Base-by-base conservation (phyloP, 495 filamentous ascomycete species). In the Penicillium riverlandense region DNA sequence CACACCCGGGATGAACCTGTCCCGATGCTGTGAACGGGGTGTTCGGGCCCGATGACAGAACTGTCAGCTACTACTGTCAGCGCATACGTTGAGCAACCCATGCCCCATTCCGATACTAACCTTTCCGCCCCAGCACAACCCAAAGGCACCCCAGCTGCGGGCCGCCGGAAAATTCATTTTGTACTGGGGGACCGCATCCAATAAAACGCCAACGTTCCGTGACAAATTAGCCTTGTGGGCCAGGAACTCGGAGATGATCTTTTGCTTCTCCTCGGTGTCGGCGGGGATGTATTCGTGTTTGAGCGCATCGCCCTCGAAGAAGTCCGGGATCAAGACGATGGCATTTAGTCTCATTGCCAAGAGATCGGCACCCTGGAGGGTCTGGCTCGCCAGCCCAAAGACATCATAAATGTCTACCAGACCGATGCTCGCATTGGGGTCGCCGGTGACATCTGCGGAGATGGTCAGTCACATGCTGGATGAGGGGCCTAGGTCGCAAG, bases 301-400 rank as follows among this genome's bases (percentile, higher is more conserved):
- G 22, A 62, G 55, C 0, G 50, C 42, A 6, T 59, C 52, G 13
- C 72, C 72, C 2, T 66, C 39, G 51, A 74, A 71, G 45, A 74
- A 71, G 42, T 78, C 72, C 6, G 72, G 72, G 12, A 76, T 44
- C 6, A 76, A 41, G 9, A 74, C 62, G 1, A 72, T 41, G 4
- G 62, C 61, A 33, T 63, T 55, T 5, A 69, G 46, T 9, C 59
- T 52, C 0, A 48, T 43, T 0, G 75, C 69, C 7, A 79, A 62
- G 6, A 71, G 56, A 43, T 80, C 77, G n/a, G 77, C 77, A 30
- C 77, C 77, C 51, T 78, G 74, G 0, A 75, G 47, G 6, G 74
- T 77, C 44, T 78, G 76, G 1, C 57, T 51, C 27, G 65, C 57
- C 44, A 69, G 55, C 36, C 77, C 77, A 50, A 80, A 80, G 53